Evolutionary conservation across 768 basidiomycete species (phyloP).

Genomic region (Neoboletus magnificus): DNA sequence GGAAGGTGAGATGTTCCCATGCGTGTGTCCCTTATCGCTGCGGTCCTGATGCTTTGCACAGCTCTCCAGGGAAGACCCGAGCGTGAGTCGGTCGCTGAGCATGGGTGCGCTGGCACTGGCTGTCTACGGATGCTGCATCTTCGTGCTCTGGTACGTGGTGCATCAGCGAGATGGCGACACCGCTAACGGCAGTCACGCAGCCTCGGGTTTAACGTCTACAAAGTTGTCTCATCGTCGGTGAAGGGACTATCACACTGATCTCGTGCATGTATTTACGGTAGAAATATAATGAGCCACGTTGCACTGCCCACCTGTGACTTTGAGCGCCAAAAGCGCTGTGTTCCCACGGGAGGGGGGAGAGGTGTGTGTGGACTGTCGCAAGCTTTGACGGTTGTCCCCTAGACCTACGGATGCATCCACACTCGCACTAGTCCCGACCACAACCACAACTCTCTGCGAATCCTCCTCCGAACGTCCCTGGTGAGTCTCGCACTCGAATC

Average conservation of each 20-base stretch:
- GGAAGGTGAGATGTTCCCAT: slow-evolving; percentile 58
- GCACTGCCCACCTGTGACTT: slow-evolving; percentile 4
- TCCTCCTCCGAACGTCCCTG: neutral
- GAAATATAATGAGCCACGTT: neutral
- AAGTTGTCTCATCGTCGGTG: slow-evolving; percentile 38
- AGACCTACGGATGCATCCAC: slow-evolving; percentile 32
- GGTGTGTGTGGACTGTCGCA: neutral
- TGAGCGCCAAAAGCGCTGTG: neutral
- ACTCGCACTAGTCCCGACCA: slow-evolving; percentile 20
- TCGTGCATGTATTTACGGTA: slow-evolving; percentile 2
- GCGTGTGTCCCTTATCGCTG: neutral
- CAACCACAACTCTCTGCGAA: slow-evolving; percentile 3
- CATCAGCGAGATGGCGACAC: too few relatives aligned
- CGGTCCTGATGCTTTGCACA: slow-evolving; percentile 28
- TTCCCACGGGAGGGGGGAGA: slow-evolving; percentile 26
- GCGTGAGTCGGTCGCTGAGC: slow-evolving; percentile 49
- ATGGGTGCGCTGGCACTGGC: slow-evolving; percentile 63
- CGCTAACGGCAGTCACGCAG: slow-evolving; percentile 36
- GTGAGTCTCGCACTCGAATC: slow-evolving; percentile 1
- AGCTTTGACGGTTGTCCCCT: slow-evolving; percentile 21
- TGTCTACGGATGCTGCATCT: slow-evolving; percentile 73
- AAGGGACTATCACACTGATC: slow-evolving; percentile 3
- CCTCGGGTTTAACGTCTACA: slow-evolving; percentile 76
- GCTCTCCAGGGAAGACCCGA: slow-evolving; percentile 68
- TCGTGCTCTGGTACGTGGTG: slow-evolving; percentile 81